These are phyloP conservation scores for Adansonia gregorii DNA, from an alignment of 441 rosid genomes.

Conservation along the genomic window DNA sequence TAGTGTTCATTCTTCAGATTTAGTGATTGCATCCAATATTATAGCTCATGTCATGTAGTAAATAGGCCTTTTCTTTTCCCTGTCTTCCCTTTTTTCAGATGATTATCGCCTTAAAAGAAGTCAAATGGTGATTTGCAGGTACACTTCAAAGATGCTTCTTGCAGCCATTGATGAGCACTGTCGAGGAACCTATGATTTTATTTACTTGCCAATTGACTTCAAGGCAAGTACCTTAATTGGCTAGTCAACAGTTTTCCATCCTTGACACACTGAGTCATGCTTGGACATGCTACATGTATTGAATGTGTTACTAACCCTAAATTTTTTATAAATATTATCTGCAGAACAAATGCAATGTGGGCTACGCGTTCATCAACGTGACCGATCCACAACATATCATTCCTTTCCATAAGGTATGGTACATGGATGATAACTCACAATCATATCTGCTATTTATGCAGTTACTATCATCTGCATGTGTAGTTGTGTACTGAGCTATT, in stretches of 20 bases:
- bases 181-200: constrained; percentile 77
- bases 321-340: constrained; percentile 18
- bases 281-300: background rate
- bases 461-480: background rate
- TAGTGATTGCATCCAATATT: constrained; percentile 16
- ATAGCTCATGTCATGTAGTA: constrained; percentile 9
- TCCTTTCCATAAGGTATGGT: constrained; percentile 49
- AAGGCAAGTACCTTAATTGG: constrained; percentile 51
- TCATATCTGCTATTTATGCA: constrained; percentile 8
- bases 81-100: constrained; percentile 6
- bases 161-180: constrained; percentile 78
- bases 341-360: constrained; percentile 62
- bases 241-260: constrained; percentile 7
- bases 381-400: constrained; percentile 49
- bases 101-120: constrained; percentile 4
- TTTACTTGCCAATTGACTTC: constrained; percentile 79
- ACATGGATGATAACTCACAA: background rate
- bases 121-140: constrained; percentile 43
- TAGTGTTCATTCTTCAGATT: background rate
- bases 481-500: background rate
- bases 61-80: constrained; percentile 4
- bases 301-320: constrained; percentile 12
- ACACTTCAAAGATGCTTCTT: constrained; percentile 82
- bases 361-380: constrained; percentile 62
- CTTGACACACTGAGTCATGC: constrained; percentile 3